Evolutionary conservation across 345 rosid species (phyloP).

Genomic region (Citrus inodora): DNA sequence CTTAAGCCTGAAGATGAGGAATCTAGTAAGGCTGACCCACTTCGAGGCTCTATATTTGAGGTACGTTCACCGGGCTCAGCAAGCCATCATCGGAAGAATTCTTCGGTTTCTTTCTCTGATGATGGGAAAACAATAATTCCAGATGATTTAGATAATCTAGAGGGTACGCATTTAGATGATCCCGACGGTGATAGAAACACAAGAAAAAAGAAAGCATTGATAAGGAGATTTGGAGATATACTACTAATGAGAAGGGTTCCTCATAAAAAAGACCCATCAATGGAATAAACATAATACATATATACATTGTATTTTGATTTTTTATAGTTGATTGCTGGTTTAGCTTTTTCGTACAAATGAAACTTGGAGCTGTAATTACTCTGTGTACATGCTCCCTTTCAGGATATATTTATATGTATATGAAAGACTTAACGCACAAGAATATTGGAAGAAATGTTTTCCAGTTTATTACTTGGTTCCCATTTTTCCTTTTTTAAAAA

Average conservation of each 20-base stretch:
- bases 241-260: constrained; percentile 46
- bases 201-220: constrained; percentile 69
- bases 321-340: background rate
- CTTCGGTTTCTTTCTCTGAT: constrained; percentile 33
- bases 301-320: background rate
- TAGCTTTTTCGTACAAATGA: background rate
- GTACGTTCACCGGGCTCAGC: constrained; percentile 44
- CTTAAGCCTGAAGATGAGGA: constrained; percentile 20
- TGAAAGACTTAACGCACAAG: background rate
- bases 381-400: background rate
- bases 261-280: constrained; percentile 34
- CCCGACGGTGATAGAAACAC: constrained; percentile 45
- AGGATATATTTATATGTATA: background rate
- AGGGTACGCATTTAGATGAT: constrained; percentile 42
- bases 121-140: constrained; percentile 36
- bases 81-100: constrained; percentile 38
- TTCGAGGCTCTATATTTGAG: constrained; percentile 79
- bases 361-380: background rate
- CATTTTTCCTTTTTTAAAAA: too few relatives aligned
- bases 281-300: background rate
- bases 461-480: background rate
- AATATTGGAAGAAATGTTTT: background rate
- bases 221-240: constrained; percentile 71
- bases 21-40: constrained; percentile 31
- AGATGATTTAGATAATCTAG: constrained; percentile 52